Base-by-base conservation (phyloP, 2,329 filamentous ascomycete genomes). In the Colletotrichum euphorbiae region DNA sequence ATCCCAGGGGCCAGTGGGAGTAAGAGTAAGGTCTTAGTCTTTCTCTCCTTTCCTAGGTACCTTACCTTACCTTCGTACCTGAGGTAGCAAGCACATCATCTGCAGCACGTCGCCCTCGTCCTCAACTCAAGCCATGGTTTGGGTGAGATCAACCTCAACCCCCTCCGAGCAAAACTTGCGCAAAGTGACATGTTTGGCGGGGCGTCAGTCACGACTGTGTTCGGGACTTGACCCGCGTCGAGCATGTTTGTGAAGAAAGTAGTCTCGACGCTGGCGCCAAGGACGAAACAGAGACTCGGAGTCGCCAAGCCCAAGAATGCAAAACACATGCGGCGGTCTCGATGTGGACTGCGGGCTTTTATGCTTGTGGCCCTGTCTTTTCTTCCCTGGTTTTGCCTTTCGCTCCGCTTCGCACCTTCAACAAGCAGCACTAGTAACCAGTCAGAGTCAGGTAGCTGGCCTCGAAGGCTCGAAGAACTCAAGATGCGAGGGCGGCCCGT, bases 301-400 rank as follows among this genome's bases (percentile, higher is more conserved):
- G 33, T 17, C 31, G 61, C 43, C 51, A 54, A 40, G 31, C 21
- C 24, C 36, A 38, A 28, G 24, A 38, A 38, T 38, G 8, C 36
- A 38, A 13, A 38, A 38, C 46, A 21, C 8, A 38, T 42, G 19
- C 33, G 45, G 45, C 19, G 45, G 45, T 11, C 13, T 17, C 21
- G 17, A 40, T 38, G 51, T 33, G 51, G 12, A 28, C 19, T 42
- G 17, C 51, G 46, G 45, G 21, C 2, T 46, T 50, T 31, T 15
- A 12, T 50, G 46, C 9, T n/a, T n/a, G n/a, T n/a, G n/a, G n/a
- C n/a, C n/a, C 61, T 42, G 61, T 31, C 33, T 57, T 54, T 51
- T 51, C 46, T 11, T 50, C 21, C 28, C 24, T 50, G 36, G 9
- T 31, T 11, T 17, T 21, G 28, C 7, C 6, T 8, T 46, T 13